Conservation (phyloP, 805 yeast genomes). For the Jamesozyma lodderae region DNA sequence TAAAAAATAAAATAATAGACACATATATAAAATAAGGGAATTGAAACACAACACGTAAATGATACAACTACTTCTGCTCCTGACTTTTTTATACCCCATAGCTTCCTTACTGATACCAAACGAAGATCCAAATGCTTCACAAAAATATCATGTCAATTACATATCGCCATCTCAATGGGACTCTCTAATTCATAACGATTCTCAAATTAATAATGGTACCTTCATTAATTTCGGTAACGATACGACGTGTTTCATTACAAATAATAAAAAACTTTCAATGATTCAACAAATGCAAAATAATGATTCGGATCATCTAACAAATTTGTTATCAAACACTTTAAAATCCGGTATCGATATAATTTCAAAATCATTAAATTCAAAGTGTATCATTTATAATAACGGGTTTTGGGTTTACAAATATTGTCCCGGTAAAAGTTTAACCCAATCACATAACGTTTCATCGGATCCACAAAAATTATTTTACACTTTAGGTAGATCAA, state of each 20-base stretch:
- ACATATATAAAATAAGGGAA: too few species aligned
- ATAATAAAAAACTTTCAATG: slow-evolving; percentile 1
- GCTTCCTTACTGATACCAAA: slow-evolving; percentile 16
- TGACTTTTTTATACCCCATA: too few species aligned
- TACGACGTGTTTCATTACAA: slow-evolving; percentile 19
- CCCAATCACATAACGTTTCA: slow-evolving; percentile 37
- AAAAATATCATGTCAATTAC: slow-evolving; percentile 16
- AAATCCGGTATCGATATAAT: slow-evolving; percentile 14
- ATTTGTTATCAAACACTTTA: slow-evolving; percentile 12
- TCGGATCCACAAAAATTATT: slow-evolving; percentile 3
- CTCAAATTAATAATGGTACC: slow-evolving; percentile 11
- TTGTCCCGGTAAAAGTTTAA: slow-evolving; percentile 40
- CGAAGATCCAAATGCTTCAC: slow-evolving; percentile 13
- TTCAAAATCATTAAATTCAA: slow-evolving; percentile 7
- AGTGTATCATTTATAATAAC: slow-evolving; percentile 24
- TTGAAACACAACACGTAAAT: too few species aligned
- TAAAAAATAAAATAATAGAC: too few species aligned
- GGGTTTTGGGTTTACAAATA: slow-evolving; percentile 50
- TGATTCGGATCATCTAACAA: slow-evolving; percentile 9
- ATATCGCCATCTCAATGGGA: slow-evolving; percentile 15
- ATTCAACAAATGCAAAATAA: slow-evolving; percentile 6
- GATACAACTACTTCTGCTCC: too few species aligned
- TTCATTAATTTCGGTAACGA: slow-evolving; percentile 13
- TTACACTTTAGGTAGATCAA: slow-evolving; percentile 18
- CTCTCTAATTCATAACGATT: slow-evolving; percentile 7